Evolutionary conservation across 2,329 filamentous ascomycete genomes (phyloP), one percentile per base, ranked within the genome.

Genomic region (Penicillium glabrum): DNA sequence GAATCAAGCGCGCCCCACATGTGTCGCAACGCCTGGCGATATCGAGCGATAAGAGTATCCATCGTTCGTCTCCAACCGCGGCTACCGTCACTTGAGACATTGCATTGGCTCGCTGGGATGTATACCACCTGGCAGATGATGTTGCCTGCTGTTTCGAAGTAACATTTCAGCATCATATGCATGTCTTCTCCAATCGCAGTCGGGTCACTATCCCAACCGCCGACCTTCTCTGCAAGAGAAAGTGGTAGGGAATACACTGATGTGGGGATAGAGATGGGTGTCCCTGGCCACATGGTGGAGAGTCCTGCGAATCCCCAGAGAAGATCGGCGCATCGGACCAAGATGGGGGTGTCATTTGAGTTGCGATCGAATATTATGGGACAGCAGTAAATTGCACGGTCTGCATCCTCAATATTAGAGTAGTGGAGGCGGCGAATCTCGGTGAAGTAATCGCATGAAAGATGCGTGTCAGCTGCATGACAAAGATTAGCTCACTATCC

Each of bases 111-210:
- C 56, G 89, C 86, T 2, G 88, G 87, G 59, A 85, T 87, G 63
- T 87, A 77, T 29, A 91, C 80, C 3, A 87, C 84, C 48, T 83
- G 81, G 46, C 83, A 83, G 13, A 85, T 86, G 53, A 90, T 69
- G 68, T 89, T 86, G 3, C 88, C 88, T 59, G 88, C 88, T 19
- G 89, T 81, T 1, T 87, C 86, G 62, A 90, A 90, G 76, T 90
- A 90, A 71, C 87, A 90, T 78, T 90, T 90, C 60, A 90, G 80
- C 68, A 89, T 89, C 88, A 90, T 90, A 76, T 91, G 88, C 67
- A 90, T 74, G 67, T 90, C 88, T 72, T 91, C 88, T 44, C 88
- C 88, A 63, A 91, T 90, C 21, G 88, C 87, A 59, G 89, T 87
- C 1, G 84, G 80, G 51, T 84, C 86, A 53, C 84, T 83, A 68